phyloP scores from a whole-genome alignment of 176 grass and related monocot genomes.

The Oryza nivara region DNA sequence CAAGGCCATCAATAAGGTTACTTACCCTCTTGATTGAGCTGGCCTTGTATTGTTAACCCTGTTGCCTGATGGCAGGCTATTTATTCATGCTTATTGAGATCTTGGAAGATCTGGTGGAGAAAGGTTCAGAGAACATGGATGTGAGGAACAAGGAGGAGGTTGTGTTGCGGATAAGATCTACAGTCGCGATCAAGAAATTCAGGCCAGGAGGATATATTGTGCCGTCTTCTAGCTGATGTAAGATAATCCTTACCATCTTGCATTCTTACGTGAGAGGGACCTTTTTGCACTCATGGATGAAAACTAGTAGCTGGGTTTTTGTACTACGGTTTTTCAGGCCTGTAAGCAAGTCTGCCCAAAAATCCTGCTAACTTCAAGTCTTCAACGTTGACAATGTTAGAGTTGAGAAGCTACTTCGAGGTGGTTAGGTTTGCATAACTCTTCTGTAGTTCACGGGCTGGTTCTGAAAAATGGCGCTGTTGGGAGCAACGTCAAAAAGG shows the following conservation, averaged over 20 bases:
- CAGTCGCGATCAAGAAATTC: slow-evolving; percentile 55
- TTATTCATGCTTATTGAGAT: slow-evolving; percentile 44
- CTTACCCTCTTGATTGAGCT: background rate
- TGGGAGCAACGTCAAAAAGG: slow-evolving; percentile 72
- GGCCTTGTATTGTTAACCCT: background rate
- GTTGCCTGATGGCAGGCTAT: background rate
- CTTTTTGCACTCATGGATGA: too few species aligned
- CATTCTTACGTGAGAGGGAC: too few species aligned
- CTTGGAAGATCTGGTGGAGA: slow-evolving; percentile 83
- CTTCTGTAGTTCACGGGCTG: slow-evolving; percentile 78
- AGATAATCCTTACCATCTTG: too few species aligned
- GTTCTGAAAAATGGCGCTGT: slow-evolving; percentile 81
- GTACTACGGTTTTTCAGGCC: too few species aligned
- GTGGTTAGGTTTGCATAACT: slow-evolving; percentile 77
- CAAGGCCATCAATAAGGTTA: slow-evolving; percentile 84
- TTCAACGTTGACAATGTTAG: slow-evolving; percentile 90
- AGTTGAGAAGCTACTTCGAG: slow-evolving; percentile 85
- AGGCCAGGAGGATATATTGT: too few species aligned
- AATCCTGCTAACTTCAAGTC: slow-evolving; percentile 71
- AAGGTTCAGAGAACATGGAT: slow-evolving; percentile 92
- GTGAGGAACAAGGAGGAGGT: slow-evolving; percentile 88
- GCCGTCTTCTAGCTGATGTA: too few species aligned
- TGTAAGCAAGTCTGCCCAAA: slow-evolving; percentile 85
- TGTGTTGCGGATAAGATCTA: slow-evolving; percentile 75
- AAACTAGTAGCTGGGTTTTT: too few species aligned